These are phyloP conservation scores for Gnaphalium uliginosum DNA, from an alignment of 129 eudicot species.

Conservation along the genomic window DNA sequence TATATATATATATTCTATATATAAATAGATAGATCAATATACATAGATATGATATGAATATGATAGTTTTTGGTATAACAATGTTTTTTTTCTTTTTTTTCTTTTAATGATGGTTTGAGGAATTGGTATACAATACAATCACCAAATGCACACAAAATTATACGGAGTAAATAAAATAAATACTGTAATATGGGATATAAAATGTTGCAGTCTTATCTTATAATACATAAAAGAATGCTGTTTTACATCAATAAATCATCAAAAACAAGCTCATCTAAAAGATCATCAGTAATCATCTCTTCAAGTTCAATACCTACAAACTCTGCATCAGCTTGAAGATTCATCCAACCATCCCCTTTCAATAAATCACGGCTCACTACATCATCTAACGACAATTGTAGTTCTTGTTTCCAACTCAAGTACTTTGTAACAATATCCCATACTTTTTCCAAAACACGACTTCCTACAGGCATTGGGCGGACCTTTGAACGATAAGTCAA, in stretches of 20 bases:
- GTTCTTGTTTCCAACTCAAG: constrained; percentile 48
- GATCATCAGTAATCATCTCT: constrained; percentile 67
- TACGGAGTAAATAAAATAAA: too few species aligned
- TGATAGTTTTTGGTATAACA: too few species aligned
- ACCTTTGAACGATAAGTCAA: constrained; percentile 48
- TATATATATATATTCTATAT: too few species aligned
- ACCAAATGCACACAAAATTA: too few species aligned
- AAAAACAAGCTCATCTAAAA: constrained; percentile 59
- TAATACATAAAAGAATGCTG: background rate
- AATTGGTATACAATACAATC: too few species aligned
- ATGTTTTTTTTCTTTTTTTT: too few species aligned
- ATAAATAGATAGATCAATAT: too few species aligned
- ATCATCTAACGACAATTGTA: constrained; percentile 57
- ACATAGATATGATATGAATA: too few species aligned
- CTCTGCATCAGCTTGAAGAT: constrained; percentile 80
- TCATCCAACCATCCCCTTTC: constrained; percentile 80
- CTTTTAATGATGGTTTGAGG: too few species aligned
- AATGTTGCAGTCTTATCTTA: too few species aligned
- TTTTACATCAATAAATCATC: constrained; percentile 47
- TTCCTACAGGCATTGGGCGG: constrained; percentile 67
- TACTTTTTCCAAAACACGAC: constrained; percentile 69
- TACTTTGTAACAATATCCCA: constrained; percentile 61
- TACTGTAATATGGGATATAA: too few species aligned
- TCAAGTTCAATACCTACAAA: constrained; percentile 79
- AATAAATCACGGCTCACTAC: constrained; percentile 59